Base-by-base conservation (phyloP, 164 flowering plant species). In the Warburgia ugandensis region DNA sequence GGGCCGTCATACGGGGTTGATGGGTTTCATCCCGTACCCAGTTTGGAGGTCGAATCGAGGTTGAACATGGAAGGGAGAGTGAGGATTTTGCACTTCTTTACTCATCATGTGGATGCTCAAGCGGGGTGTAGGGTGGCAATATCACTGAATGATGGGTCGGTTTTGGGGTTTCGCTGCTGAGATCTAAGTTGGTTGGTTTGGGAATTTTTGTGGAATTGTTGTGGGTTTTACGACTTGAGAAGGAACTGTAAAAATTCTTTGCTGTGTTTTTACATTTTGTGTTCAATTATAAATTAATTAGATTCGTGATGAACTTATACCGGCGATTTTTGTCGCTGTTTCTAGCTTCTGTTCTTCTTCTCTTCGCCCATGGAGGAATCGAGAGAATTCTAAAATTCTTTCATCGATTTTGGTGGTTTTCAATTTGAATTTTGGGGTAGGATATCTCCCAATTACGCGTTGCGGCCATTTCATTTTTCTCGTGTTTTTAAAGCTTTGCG, bases 1-100 rank as follows among this genome's bases (percentile, higher is more conserved):
- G n/a, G n/a, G n/a, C n/a, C n/a, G n/a, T n/a, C n/a, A n/a, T n/a
- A n/a, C 47, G 67, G 56, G 27, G 43, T 22, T 11, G 43, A 38
- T 6, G 74, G 78, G 50, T 44, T 49, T 16, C 49, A 71, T 22
- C 53, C 69, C 38, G 83, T 75, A 25, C 81, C 91, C 25, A 66
- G 73, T 19, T 28, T 90, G 79, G 85, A 84, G 76, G 60, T 91
- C 3, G 82, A 87, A 56, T 72, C 87, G 55, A 69, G 65, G 72
- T 48, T 88, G 79, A 66, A 67, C 63, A 66, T 88, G 88, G 77
- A 66, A 29, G 98, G 98, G 12, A 75, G 90, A 55, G 77, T 92
- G 23, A 58, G 88, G 71, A 75, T 88, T 11, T 30, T 92, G 73
- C 83, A 77, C 37, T 62, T 92, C 58, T 92, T 92, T 55, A 78